Percentiles rank a stretch among this genome's conserved stretches.
phyloP scores from a whole-genome alignment of 2,329 filamentous ascomycete species.

The Hypoxylon sp. region DNA sequence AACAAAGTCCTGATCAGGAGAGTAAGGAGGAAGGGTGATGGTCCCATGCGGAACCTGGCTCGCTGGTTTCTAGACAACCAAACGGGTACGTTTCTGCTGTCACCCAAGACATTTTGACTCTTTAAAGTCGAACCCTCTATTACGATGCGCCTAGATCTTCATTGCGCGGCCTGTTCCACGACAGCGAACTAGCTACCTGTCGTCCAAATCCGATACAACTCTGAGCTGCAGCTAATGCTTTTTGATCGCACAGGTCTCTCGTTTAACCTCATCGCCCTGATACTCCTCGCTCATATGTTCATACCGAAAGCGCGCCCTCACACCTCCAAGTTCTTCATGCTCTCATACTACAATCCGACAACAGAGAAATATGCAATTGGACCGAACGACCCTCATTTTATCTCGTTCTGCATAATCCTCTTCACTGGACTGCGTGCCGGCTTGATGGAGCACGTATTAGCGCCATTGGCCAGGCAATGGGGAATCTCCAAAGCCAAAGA shows the following conservation, averaged over 20 bases:
- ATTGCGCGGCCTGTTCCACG: slow-evolving; percentile 33
- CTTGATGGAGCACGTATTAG: slow-evolving; percentile 87
- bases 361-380: slow-evolving; percentile 81
- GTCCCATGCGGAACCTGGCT: slow-evolving; percentile 69
- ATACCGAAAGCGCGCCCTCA: slow-evolving; percentile 83
- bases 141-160: slow-evolving; percentile 9
- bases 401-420: slow-evolving; percentile 81
- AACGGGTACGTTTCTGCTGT: slow-evolving; percentile 69
- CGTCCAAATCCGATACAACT: slow-evolving; percentile 7
- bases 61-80: slow-evolving; percentile 83
- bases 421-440: slow-evolving; percentile 89
- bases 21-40: slow-evolving; percentile 71
- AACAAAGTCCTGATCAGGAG: slow-evolving; percentile 67
- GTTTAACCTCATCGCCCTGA: slow-evolving; percentile 84
- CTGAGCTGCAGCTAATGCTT: slow-evolving; percentile 32
- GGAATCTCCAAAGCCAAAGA: slow-evolving; percentile 83
- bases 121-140: slow-evolving; percentile 1
- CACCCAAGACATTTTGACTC: not conserved
- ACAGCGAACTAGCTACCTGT: slow-evolving; percentile 16
- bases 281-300: slow-evolving; percentile 83
- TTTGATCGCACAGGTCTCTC: slow-evolving; percentile 72
- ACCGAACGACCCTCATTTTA: slow-evolving; percentile 81
- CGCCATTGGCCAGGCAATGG: slow-evolving; percentile 77
- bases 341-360: slow-evolving; percentile 82
- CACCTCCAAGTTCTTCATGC: slow-evolving; percentile 87